phyloP scores from a whole-genome alignment of 176 grass and related monocot species.

The Typha latifolia region DNA sequence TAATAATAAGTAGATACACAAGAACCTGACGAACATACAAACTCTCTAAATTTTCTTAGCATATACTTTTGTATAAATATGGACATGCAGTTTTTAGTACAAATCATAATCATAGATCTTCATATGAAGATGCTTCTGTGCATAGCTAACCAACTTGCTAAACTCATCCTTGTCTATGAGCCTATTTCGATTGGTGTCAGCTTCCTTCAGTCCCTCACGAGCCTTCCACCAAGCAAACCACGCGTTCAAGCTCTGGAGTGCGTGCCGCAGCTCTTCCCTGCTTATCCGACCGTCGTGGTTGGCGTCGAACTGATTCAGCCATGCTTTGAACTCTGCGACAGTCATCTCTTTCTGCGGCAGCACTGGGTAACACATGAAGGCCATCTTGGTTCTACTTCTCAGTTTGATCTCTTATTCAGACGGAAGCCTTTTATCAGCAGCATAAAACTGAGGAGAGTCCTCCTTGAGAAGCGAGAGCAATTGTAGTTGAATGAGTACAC shows the following conservation, averaged over 20 bases:
- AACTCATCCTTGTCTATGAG: constrained; percentile 26
- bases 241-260: constrained; percentile 49
- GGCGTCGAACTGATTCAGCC: constrained; percentile 69
- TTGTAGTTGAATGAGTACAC: too few species aligned
- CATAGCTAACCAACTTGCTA: constrained; percentile 43
- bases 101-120: constrained; percentile 44
- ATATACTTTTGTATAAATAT: background rate
- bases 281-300: constrained; percentile 49
- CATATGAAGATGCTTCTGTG: constrained; percentile 46
- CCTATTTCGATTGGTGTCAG: constrained; percentile 49
- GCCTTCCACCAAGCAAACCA: constrained; percentile 86
- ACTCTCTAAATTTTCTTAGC: background rate
- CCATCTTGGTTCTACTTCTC: constrained; percentile 15
- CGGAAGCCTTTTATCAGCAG: too few species aligned
- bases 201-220: constrained; percentile 34
- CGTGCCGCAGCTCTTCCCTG: constrained; percentile 50
- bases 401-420: background rate
- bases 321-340: constrained; percentile 57
- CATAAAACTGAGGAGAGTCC: too few species aligned
- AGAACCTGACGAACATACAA: background rate
- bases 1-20: background rate
- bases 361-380: constrained; percentile 34
- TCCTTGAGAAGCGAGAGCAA: too few species aligned
- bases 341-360: constrained; percentile 45
- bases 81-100: background rate